A percentile compares a stretch with the other conserved stretches of the same genome.
Conservation (phyloP, 441 rosid genomes). For the Pelargonium citronellum region DNA sequence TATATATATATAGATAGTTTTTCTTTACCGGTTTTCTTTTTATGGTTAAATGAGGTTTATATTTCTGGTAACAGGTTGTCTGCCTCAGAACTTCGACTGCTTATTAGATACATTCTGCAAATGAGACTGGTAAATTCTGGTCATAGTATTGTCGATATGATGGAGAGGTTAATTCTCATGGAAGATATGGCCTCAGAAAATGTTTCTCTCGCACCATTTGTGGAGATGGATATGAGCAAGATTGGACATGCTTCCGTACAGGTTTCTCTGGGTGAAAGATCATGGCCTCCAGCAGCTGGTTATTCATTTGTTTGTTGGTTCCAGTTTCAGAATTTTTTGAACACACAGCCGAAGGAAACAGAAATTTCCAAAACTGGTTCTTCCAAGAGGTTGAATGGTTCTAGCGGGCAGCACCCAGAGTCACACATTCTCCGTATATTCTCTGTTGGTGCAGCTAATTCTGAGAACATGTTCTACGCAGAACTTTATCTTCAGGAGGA, state of each 20-base stretch:
- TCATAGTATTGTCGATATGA: conserved; percentile 74
- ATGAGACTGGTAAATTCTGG: conserved; percentile 78
- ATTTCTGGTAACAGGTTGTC: conserved; percentile 73
- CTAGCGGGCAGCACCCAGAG: conserved; percentile 53
- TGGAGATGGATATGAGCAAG: conserved; percentile 91
- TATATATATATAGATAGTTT: conserved; percentile 9
- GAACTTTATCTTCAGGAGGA: conserved; percentile 96
- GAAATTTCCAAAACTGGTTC: conserved; percentile 52
- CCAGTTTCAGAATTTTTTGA: conserved; percentile 70
- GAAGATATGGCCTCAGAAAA: conserved; percentile 73
- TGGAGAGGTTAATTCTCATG: conserved; percentile 81
- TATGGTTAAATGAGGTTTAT: conserved; percentile 23
- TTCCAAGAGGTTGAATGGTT: conserved; percentile 42
- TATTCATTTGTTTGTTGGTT: conserved; percentile 97
- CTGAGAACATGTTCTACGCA: conserved; percentile 73
- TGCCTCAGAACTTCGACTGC: conserved; percentile 80
- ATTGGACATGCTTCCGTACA: conserved; percentile 91
- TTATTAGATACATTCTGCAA: conserved; percentile 80
- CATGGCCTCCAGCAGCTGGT: conserved; percentile 99
- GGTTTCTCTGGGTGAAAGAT: conserved; percentile 95
- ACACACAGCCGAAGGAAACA: conserved; percentile 52
- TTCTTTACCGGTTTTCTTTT: conserved; percentile 16
- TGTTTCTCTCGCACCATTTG: conserved; percentile 80
- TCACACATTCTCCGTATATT: conserved; percentile 65
- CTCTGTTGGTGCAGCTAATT: conserved; percentile 87